Base-by-base conservation (phyloP, 805 yeast species). In the Metschnikowia corniflorae region DNA sequence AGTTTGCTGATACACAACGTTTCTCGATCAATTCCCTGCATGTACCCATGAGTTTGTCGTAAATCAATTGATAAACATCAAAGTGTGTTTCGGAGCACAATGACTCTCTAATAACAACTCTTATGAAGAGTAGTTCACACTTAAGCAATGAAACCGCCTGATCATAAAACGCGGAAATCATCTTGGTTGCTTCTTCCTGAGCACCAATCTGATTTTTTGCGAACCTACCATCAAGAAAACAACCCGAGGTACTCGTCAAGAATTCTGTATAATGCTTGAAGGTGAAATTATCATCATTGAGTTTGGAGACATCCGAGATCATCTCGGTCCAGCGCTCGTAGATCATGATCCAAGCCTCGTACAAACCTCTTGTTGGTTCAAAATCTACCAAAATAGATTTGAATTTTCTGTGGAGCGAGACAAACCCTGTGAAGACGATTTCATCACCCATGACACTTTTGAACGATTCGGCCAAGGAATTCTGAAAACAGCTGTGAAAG, bases 51-150 rank as follows among this genome's bases (percentile, higher is more conserved):
- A 82, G 51, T 37, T 71, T 71, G 6, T 61, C 55, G 32, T 79
- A 66, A 15, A 81, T 62, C 42, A 68, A 50, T 35, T 68, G 70
- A 52, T 73, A 72, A 10, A 78, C 70, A 17, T 67, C 64, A 9
- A 87, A 77, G 60, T 83, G 80, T 30, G 80, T 58, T 39, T 82
- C 89, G 20, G 71, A 61, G 10, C 83, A 77, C 29, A 87, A 57
- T 2, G 86, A 78, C 45, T 86, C 95, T 42, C 81, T 77, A 2
- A 86, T 74, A 27, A 78, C 76, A 29, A 86, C 93, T 43, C 94
- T 68, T 0, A 80, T 69, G 5, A 76, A 70, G 39, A 74, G 61
- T 50, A 70, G 76, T 17, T 63, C 64, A 9, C 77, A 69, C 8
- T 71, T 65, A 25, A 80, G 56, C 53, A 77, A 59, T 4, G 57